Conservation (phyloP, 2,329 filamentous ascomycete genomes). For the Stagonosporopsis chrysanthemi region DNA sequence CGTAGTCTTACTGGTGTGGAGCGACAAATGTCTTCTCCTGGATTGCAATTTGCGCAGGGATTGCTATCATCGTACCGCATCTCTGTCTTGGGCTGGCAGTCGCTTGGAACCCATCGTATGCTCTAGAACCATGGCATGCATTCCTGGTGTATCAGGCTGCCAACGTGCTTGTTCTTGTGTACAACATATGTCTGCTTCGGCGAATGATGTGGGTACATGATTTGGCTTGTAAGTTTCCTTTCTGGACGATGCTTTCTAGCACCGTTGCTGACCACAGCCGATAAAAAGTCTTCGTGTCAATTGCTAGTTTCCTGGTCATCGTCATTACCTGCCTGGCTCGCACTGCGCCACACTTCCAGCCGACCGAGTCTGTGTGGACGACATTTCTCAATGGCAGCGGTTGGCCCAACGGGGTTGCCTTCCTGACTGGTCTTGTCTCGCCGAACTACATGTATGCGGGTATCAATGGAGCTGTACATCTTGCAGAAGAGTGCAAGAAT, state of each 20-base stretch:
- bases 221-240: conserved; percentile 21
- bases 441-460: conserved; percentile 29
- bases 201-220: conserved; percentile 30
- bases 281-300: conserved; percentile 20
- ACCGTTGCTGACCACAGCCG: background rate
- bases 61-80: conserved; percentile 29
- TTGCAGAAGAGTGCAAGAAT: conserved; percentile 39
- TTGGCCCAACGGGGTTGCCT: conserved; percentile 54
- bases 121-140: conserved; percentile 24
- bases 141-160: conserved; percentile 25
- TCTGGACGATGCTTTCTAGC: background rate
- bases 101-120: conserved; percentile 19
- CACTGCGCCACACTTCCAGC: conserved; percentile 41
- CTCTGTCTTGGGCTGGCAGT: conserved; percentile 19
- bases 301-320: conserved; percentile 54
- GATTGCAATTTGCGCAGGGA: conserved; percentile 24
- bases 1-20: conserved; percentile 27
- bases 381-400: conserved; percentile 56
- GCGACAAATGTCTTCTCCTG: conserved; percentile 28
- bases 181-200: conserved; percentile 26
- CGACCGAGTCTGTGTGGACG: conserved; percentile 51
- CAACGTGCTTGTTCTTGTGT: conserved; percentile 21
- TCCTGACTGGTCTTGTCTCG: conserved; percentile 45
- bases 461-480: conserved; percentile 41
- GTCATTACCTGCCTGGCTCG: conserved; percentile 56